Evolutionary conservation across 2,329 filamentous ascomycete genomes (phyloP), one percentile per base, ranked within the genome.

Genomic region (Neospermospora avenae): DNA sequence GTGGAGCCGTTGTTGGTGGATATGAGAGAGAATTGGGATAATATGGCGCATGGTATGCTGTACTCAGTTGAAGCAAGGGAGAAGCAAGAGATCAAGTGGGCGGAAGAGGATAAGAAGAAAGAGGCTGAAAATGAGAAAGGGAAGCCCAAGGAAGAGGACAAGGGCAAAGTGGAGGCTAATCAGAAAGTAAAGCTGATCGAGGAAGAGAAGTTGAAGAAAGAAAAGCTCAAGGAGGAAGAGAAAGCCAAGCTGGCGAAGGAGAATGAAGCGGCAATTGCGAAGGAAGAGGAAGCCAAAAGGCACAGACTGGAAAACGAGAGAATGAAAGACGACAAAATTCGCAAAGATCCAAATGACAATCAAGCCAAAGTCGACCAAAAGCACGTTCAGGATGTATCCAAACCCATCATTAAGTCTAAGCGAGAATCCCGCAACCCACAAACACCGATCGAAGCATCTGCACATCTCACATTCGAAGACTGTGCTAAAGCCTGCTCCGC

Each of bases 11-110:
- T 77, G 28, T 72, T 83, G 63, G 70, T 74, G 31, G 65, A 73
- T 4, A 68, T 28, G 4, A 76, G 78, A 16, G 73, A 78, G 8
- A 74, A 81, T 53, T 84, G 81, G 81, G 78, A 83, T 67, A 84
- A 84, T 65, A 65, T 78, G 4, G 79, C 80, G 3, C 76, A 81
- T 25, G 78, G 81, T 51, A 72, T 73, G 11, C 78, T 76, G 64
- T 81, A 79, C 63, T 70, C 78, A 71, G 25, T 20, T 55, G 22
- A 35, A 11, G 35, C 35, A 34, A 24, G 10, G 20, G 48, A 54
- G 49, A 54, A 61, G 42, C 28, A 59, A 18, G 45, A 53, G 14
- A 4, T 39, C 24, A 52, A 53, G 24, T 39, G 59, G n/a, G n/a
- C 13, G 41, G 25, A 53, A 39, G 35, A 52, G 16, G 24, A 42